These are phyloP conservation scores for Brassica carinata DNA, from an alignment of 345 rosid genomes.

Conservation along the genomic window DNA sequence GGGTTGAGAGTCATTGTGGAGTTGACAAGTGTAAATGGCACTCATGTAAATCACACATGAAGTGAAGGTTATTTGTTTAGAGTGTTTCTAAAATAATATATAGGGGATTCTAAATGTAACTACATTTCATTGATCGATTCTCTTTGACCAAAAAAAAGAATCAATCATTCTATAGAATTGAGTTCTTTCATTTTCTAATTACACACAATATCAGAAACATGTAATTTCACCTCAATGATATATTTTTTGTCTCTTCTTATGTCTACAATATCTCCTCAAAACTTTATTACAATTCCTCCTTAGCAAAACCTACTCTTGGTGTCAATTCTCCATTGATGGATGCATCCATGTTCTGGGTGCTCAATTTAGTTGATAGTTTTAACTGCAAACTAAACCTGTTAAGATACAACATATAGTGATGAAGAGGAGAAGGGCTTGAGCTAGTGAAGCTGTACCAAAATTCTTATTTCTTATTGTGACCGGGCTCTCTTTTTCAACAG, in stretches of 20 bases:
- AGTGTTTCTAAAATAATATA: too few species aligned
- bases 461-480: conserved; percentile 45
- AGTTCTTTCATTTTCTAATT: neutral
- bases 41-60: too few species aligned
- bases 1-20: too few species aligned
- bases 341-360: conserved; percentile 36
- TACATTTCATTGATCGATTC: conserved; percentile 6
- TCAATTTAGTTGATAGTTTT: conserved; percentile 59
- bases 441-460: neutral
- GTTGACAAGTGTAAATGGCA: too few species aligned
- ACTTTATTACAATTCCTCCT: conserved; percentile 26
- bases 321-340: conserved; percentile 28
- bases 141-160: neutral
- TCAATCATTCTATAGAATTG: neutral
- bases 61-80: too few species aligned
- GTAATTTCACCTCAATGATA: neutral
- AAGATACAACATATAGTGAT: conserved; percentile 40
- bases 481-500: conserved; percentile 66
- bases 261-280: neutral
- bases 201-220: neutral
- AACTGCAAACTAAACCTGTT: conserved; percentile 50
- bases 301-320: neutral
- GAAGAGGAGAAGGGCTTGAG: neutral
- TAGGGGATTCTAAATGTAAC: conserved; percentile 1
- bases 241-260: neutral